Evolutionary conservation across 345 rosid species (phyloP), one percentile per base, ranked within the genome.

Genomic region (Dipteronia sinensis): DNA sequence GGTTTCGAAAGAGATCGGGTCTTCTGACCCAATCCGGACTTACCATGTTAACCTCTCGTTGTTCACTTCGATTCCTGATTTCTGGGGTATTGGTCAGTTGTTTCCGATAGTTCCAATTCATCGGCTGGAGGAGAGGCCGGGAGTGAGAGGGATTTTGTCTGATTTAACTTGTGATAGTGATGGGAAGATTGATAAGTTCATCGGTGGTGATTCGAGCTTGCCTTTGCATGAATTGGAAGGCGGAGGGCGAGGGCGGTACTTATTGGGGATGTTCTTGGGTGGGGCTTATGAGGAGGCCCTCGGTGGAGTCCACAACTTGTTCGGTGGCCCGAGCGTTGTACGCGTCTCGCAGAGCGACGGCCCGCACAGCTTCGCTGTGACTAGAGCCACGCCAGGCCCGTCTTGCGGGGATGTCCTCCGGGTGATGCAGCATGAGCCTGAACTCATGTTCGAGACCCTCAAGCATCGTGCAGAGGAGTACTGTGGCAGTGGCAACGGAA

Each of bases 251-350:
- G 87, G 85, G 19, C n/a, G 74, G 67, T 97, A 97, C 84, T 93
- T 72, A 76, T 59, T 97, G 91, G 99, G 99, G 75, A 97, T 97
- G 99, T 97, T 97, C 72, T 85, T 97, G 80, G 98, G 97, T 19
- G 99, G 99, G 80, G 99, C 99, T 79, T 97, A 97, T 38, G 94
- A 97, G 87, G 98, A 97, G 87, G 99, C 98, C 53, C 90, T 97
- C 67, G 99, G 99, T 58, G 99, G 99, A 77, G 76, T 91, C 31
- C 99, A 97, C 85, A 97, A 97, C 88, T 74, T 97, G 81, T 97
- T 94, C 38, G 97, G 99, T 4, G 93, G 98, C 55, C 99, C 99
- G 9, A 97, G 98, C 22, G 86, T 94, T 23, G 96, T 97, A 10
- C 88, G 93, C 2, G 96, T 94, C 27, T 88, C 83, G 31, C 99